These are phyloP conservation scores for Macrophomina tecta DNA, from an alignment of 2,329 filamentous ascomycete species.

Conservation along the genomic window DNA sequence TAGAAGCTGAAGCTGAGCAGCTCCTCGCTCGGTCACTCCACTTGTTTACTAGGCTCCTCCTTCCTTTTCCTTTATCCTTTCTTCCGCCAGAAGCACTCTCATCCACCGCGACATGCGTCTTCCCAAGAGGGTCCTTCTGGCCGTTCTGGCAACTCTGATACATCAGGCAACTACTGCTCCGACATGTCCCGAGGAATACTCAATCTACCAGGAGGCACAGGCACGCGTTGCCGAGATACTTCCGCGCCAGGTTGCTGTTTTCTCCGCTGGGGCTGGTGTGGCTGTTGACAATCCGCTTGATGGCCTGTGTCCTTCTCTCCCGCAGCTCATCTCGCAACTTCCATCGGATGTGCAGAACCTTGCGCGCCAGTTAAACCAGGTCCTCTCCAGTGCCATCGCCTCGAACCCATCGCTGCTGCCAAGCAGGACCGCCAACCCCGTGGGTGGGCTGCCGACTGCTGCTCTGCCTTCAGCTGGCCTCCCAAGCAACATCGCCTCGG, in stretches of 20 bases:
- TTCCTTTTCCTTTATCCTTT: background rate
- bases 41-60: background rate
- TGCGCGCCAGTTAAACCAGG: conserved; percentile 17
- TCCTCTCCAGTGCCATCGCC: conserved; percentile 11
- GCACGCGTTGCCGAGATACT: conserved; percentile 20
- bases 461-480: background rate
- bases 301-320: background rate
- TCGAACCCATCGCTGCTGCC: conserved; percentile 5
- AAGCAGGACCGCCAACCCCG: background rate
- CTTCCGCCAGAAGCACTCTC: background rate
- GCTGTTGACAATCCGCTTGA: background rate
- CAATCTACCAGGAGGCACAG: conserved; percentile 8
- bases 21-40: conserved; percentile 1
- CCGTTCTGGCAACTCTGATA: conserved; percentile 25
- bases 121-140: conserved; percentile 23
- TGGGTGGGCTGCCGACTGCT: background rate
- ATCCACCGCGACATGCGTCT: conserved; percentile 8
- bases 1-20: conserved; percentile 24
- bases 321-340: conserved; percentile 8
- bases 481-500: background rate
- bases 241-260: background rate
- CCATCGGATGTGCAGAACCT: conserved; percentile 5
- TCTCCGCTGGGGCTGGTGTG: background rate
- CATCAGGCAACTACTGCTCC: conserved; percentile 25
- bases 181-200: conserved; percentile 15